Percentiles rank a stretch among this genome's conserved stretches.
Evolutionary conservation across 1,284 basidiomycete species (phyloP).

Genomic region (Irpex sp.): DNA sequence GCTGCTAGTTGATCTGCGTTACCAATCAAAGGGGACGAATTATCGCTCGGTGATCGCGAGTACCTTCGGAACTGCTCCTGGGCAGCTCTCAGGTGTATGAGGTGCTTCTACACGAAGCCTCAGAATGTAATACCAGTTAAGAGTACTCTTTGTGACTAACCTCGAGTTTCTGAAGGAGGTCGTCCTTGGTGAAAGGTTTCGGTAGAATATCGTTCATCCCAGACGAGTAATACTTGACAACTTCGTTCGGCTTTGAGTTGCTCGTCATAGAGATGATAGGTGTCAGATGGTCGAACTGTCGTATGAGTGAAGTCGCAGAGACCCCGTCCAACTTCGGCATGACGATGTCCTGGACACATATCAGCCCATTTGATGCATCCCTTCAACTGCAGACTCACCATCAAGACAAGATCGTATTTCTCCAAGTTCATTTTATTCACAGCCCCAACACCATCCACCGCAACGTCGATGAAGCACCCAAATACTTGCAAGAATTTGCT

Average conservation of each 20-base stretch:
- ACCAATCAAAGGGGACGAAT: constrained; percentile 64
- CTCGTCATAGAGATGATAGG: constrained; percentile 97
- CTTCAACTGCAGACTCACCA: constrained; percentile 53
- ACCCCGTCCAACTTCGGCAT: constrained; percentile 93
- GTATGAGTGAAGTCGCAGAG: constrained; percentile 87
- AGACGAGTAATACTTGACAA: constrained; percentile 85
- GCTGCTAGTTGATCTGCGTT: constrained; percentile 54
- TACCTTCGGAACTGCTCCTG: constrained; percentile 71
- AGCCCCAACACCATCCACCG: constrained; percentile 87
- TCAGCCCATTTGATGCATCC: background rate
- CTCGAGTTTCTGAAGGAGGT: constrained; percentile 88
- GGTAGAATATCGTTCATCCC: constrained; percentile 98
- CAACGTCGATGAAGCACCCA: constrained; percentile 92
- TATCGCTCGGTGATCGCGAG: constrained; percentile 60
- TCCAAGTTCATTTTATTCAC: constrained; percentile 95
- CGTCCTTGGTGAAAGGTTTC: constrained; percentile 94
- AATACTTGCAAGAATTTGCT: constrained; percentile 94
- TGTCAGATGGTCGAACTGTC: constrained; percentile 91
- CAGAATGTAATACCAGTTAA: too few species aligned
- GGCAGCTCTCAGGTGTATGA: constrained; percentile 89
- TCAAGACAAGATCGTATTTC: constrained; percentile 92
- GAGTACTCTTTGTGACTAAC: constrained; percentile 28
- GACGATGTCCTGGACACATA: constrained; percentile 70
- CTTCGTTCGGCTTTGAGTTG: constrained; percentile 87
- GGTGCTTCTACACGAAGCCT: constrained; percentile 65